Evolutionary conservation across 2,329 filamentous ascomycete species (phyloP), one percentile per base, ranked within the genome.

Genomic region (Penicillium fuscoglaucum): DNA sequence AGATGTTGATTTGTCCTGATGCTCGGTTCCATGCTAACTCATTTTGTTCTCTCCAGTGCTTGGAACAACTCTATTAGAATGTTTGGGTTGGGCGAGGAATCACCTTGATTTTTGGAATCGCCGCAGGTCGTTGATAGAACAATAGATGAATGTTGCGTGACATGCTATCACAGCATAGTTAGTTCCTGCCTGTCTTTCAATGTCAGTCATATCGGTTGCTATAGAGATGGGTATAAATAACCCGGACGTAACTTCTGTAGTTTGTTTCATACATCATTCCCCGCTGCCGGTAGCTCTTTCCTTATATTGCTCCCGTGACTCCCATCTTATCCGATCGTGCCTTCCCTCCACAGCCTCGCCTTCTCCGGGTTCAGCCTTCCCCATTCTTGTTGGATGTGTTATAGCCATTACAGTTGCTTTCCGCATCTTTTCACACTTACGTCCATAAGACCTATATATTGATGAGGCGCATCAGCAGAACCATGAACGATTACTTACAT

Each of bases 11-110:
- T 48, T 2, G 4, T 29, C 7, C 10, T 29, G 19, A 17, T 19
- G 3, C 15, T 24, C 52, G 17, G 26, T 33, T n/a, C 35, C 39
- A 61, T 59, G 64, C 69, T 75, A 61, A 72, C 54, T 7, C 9
- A 39, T 41, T 33, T 24, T 21, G 19, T 52, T 54, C 33, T n/a
- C 19, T 10, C 17, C 56, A 83, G 81, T 28, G 88, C 90, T 5
- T 96, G 91, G 91, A 83, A 77, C 45, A 96, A 96, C 73, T 95
- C 90, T 0, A 82, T 87, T 57, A 81, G 80, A 61, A 91, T 96
- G 71, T 96, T 96, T 78, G 87, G 86, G 0, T 73, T 96, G 43
- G 88, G 85, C 0, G 82, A 83, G 64, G 60, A 70, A 31, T 47
- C 29, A 1, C 37, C 46, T 35, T 56, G 37, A 56, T 37, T 37